Evolutionary conservation across 225 moss, liverwort and hornwort species (phyloP).

Genomic region (Anthoceros angustus): DNA sequence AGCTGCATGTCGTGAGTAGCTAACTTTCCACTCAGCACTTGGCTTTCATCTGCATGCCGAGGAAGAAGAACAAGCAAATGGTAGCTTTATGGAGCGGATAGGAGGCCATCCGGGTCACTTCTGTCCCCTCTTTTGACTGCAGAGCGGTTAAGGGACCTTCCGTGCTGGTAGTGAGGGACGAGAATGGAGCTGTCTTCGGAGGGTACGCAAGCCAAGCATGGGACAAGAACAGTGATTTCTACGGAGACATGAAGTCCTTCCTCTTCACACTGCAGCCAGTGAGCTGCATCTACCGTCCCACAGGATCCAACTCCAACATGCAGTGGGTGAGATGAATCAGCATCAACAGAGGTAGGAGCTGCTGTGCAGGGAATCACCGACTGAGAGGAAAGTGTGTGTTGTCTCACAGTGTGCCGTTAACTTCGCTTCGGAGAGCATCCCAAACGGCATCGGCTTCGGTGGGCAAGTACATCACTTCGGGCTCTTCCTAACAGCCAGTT

Average conservation of each 20-base stretch:
- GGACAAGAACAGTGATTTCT: constrained; percentile 69
- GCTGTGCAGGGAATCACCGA: background rate
- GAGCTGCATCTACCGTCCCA: constrained; percentile 49
- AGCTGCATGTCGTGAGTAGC: constrained; percentile 54
- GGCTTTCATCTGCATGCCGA: no score
- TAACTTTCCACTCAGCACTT: background rate
- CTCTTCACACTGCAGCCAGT: constrained; percentile 58
- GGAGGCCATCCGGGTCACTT: background rate
- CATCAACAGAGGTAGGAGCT: background rate
- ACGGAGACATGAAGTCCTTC: constrained; percentile 94
- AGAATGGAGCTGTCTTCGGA: constrained; percentile 67
- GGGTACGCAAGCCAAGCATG: constrained; percentile 92
- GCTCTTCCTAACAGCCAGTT: constrained; percentile 55
- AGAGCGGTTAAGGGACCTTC: constrained; percentile 62
- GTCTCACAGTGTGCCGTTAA: constrained; percentile 57
- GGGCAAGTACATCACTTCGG: constrained; percentile 97
- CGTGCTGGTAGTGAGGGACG: constrained; percentile 73
- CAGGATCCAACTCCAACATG: constrained; percentile 66
- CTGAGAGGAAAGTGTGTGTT: background rate
- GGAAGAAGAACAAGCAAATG: background rate
- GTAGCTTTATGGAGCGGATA: background rate
- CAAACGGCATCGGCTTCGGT: constrained; percentile 88
- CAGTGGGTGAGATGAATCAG: constrained; percentile 54
- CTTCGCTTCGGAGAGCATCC: constrained; percentile 67
- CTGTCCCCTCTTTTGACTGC: background rate